Conservation (phyloP, 495 filamentous ascomycete species). For the Daldinia loculata region DNA sequence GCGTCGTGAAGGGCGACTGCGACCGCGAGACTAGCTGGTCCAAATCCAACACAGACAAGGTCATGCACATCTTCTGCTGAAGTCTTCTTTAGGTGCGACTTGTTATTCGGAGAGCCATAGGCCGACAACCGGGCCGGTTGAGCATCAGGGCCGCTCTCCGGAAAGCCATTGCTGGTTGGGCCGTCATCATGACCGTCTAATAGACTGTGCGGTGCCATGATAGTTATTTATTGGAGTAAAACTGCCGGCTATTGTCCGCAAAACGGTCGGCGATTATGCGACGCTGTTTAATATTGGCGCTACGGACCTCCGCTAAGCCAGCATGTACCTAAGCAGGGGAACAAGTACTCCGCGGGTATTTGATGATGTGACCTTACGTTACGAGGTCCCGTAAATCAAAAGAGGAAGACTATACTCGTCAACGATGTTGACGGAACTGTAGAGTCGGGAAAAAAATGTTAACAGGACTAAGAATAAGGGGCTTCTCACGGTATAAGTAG, state of each 20-base stretch:
- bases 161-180: conserved; percentile 17
- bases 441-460: not conserved
- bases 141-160: not conserved
- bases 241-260: not conserved
- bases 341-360: not conserved
- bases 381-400: not conserved
- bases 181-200: conserved; percentile 37
- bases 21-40: conserved; percentile 91
- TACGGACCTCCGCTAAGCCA: conserved; percentile 1
- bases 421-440: not conserved
- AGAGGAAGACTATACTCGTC: not conserved
- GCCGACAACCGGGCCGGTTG: not conserved
- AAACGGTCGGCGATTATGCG: not conserved
- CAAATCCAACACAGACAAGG: conserved; percentile 90
- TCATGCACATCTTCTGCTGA: conserved; percentile 73
- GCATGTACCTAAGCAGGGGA: not conserved
- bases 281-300: conserved; percentile 20
- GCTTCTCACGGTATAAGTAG: not conserved
- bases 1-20: conserved; percentile 86
- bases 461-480: not conserved
- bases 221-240: not conserved
- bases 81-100: conserved; percentile 49
- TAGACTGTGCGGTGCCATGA: conserved; percentile 39
- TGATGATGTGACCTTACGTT: not conserved
- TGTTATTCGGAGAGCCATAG: conserved; percentile 22